Conservation (phyloP, 345 rosid genomes). For the Angophora floribunda region DNA sequence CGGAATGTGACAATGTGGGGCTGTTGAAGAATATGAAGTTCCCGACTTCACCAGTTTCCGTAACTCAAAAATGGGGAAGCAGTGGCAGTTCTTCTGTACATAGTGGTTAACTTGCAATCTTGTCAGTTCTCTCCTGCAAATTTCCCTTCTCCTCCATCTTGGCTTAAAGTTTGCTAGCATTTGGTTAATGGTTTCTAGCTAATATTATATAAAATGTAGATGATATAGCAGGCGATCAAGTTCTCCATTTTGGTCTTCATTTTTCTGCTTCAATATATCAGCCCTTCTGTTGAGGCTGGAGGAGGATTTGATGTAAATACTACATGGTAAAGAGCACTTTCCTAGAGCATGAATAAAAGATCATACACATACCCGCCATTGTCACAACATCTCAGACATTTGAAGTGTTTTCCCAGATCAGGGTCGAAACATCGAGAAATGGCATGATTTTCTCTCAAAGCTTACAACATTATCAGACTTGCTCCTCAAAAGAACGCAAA, state of each 20-base stretch:
- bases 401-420: not conserved
- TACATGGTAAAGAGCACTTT: not conserved
- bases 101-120: constrained; percentile 4
- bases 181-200: not conserved
- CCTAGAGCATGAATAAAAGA: not conserved
- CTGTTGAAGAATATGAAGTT: constrained; percentile 14
- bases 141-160: not conserved
- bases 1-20: constrained; percentile 15
- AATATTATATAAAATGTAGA: not conserved
- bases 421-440: not conserved
- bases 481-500: not conserved
- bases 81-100: constrained; percentile 23
- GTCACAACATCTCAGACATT: accelerated
- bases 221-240: not conserved
- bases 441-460: too few relatives aligned
- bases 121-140: not conserved
- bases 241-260: not conserved
- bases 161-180: not conserved
- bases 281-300: not conserved
- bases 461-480: not conserved
- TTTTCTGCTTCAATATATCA: not conserved
- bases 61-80: constrained; percentile 47
- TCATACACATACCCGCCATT: not conserved
- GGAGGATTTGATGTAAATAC: not conserved
- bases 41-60: constrained; percentile 48